Conservation (phyloP, 352 stramenopile species). For the Phytophthora aleatoria region DNA sequence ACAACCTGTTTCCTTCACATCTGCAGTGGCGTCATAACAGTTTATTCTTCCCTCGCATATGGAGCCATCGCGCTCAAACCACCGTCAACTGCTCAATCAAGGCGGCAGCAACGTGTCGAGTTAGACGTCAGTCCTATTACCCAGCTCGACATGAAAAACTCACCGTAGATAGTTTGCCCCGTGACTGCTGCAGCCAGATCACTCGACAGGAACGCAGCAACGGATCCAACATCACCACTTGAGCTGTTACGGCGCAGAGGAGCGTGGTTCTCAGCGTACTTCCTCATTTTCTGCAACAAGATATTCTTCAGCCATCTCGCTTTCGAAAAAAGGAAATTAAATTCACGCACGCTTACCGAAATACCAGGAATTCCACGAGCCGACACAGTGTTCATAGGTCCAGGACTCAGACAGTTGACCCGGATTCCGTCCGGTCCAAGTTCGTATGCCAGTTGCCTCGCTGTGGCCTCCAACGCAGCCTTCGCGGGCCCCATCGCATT, state of each 20-base stretch:
- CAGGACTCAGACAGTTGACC: slow-evolving; percentile 91
- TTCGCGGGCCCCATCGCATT: slow-evolving; percentile 94
- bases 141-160: slow-evolving; percentile 9
- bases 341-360: slow-evolving; percentile 41
- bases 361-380: slow-evolving; percentile 91
- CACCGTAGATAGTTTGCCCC: slow-evolving; percentile 90
- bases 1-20: background rate
- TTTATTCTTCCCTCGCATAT: slow-evolving; percentile 35
- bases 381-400: slow-evolving; percentile 91
- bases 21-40: background rate
- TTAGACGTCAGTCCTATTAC: background rate
- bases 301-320: slow-evolving; percentile 1
- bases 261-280: slow-evolving; percentile 66
- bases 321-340: too few relatives aligned
- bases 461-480: slow-evolving; percentile 84
- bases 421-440: slow-evolving; percentile 76
- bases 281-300: slow-evolving; percentile 75
- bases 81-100: slow-evolving; percentile 58
- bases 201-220: slow-evolving; percentile 82
- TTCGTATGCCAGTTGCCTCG: slow-evolving; percentile 85
- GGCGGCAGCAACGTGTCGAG: background rate
- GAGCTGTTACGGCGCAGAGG: slow-evolving; percentile 79
- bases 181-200: slow-evolving; percentile 79
- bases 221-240: slow-evolving; percentile 75
- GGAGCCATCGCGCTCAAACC: slow-evolving; percentile 68